Base-by-base conservation (phyloP, 1,139 yeast genomes). In the Suhomyces maxii region DNA sequence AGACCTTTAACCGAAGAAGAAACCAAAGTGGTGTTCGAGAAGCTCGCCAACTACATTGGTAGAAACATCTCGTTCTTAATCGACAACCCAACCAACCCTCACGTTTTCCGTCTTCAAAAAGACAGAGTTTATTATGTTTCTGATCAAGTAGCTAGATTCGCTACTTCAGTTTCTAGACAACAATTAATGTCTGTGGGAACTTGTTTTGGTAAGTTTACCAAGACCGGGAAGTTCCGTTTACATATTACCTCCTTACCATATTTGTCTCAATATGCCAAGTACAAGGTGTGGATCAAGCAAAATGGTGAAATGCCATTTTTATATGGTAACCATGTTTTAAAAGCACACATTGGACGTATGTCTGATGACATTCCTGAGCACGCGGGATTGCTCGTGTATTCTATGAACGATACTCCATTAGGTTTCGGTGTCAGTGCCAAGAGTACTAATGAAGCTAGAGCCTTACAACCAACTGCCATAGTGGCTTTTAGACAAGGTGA, bases 301-400 rank as follows among this genome's bases (percentile, higher is more conserved):
- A 93, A 93, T 62, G 99, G 99, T 58, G 99, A 93, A 69, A 95
- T 95, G 99, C 98, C 99, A 8, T 95, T 85, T 66, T 73, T 93
- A 53, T 93, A 95, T 61, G 99, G 99, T 37, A 93, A 93, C 71
- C 97, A 93, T 66, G 95, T 93, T 25, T 77, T 93, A 57, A 95
- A 95, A 65, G 99, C 99, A 11, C 99, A 93, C 63, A 79, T 93
- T 49, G 99, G 99, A 34, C 85, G 91, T 61, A 90, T 93, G 88
- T 87, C 96, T 46, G 99, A 93, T 55, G 98, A 95, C 63, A 89
- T 93, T 48, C 98, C 99, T 32, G 98, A 93, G 68, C 99, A 95
- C 63, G 95, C 97, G 1, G 99, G 99, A 59, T 91, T 93, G 32
- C 79, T 95, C 56, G 85, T 93, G 11, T 89, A 80, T 60, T 85